Evolutionary conservation across 202 grass and related monocot species (phyloP), one percentile per base, ranked within the genome.

Genomic region (Zizania palustris): DNA sequence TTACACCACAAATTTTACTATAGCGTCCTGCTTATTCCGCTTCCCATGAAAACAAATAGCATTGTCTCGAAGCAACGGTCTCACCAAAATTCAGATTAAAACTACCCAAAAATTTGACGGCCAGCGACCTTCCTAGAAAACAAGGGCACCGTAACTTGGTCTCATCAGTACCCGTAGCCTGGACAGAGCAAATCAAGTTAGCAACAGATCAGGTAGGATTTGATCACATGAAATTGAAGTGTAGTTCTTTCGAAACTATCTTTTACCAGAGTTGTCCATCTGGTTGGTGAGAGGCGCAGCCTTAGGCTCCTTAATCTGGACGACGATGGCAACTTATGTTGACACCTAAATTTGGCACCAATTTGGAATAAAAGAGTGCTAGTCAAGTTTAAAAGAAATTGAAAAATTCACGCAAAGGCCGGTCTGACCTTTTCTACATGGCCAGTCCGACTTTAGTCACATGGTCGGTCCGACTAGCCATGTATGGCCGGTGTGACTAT

Each of bases 261-360:
- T 78, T 35, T 63, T 89, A 99, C 96, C 96, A 6, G 96, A 93
- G 63, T 85, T 91, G 48, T 96, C 96, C 96, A 99, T 99, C 0
- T 92, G 96, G 80, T 85, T 99, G 33, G 42, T n/a, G 1, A 63
- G 7, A 3, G 96, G 80, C 0, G 89, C 85, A 0, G 91, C 0
- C 83, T 96, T 92, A 0, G 92, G 87, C 78, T 96, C 92, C 83
- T 99, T 99, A 78, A 99, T 93, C 22, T 99, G 89, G 0, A 99
- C 96, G 0, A 99, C 96, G 0, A 99, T 92, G 0, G 93, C 96
- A 3, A 95, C 96, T 0, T 89, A 99, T 0, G 78, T 99, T n/a
- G n/a, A n/a, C n/a, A n/a, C n/a, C n/a, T n/a, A n/a, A n/a, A n/a
- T n/a, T n/a, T n/a, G n/a, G n/a, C n/a, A n/a, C n/a, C n/a, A n/a